Evolutionary conservation across 768 basidiomycete genomes (phyloP), one percentile per base, ranked within the genome.

Genomic region (Auriscalpium microsporum): DNA sequence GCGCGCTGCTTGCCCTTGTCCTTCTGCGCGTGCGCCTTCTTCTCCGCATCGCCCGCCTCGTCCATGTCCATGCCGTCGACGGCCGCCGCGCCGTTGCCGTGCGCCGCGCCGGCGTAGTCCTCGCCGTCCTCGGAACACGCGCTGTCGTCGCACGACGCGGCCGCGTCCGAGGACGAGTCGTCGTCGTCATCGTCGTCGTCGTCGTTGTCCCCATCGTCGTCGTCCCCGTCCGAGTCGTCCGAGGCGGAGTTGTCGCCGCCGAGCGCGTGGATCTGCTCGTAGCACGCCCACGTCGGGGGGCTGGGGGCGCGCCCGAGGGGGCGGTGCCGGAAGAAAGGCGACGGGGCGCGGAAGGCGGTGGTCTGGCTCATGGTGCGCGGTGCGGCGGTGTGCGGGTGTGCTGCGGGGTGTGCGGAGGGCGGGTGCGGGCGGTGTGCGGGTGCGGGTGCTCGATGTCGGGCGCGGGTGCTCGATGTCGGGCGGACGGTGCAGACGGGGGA

Each of bases 211-310:
- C 82, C 79, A 50, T 79, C 82, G 23, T 45, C 38, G 6, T 50
- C 48, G 48, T 19, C 79, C 58, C 82, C 79, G 51, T 79, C 82
- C 65, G 80, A 81, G 61, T 79, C 77, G 51, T 67, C 65, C 50
- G 67, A 55, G 28, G 64, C 75, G 45, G 75, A 80, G 63, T 78
- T 78, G 65, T 80, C 80, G 65, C 82, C 76, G 4, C 79, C 81
- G 71, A 75, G 81, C 11, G 60, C 50, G 7, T 53, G 84, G 68
- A 90, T 90, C 78, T 90, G 87, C 77, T 91, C 89, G 70, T 90
- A 91, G 77, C 87, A 91, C 10, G 87, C 87, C 88, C 88, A 90
- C 0, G 87, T 90, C 23, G 89, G 87, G 2, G 89, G 89, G 3
- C 87, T 89, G 16, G 88, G 82, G 40, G 89, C 88, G 52, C 88